These are phyloP conservation scores for Strobilomyces dryophilus DNA, from an alignment of 768 basidiomycete species.

Conservation along the genomic window DNA sequence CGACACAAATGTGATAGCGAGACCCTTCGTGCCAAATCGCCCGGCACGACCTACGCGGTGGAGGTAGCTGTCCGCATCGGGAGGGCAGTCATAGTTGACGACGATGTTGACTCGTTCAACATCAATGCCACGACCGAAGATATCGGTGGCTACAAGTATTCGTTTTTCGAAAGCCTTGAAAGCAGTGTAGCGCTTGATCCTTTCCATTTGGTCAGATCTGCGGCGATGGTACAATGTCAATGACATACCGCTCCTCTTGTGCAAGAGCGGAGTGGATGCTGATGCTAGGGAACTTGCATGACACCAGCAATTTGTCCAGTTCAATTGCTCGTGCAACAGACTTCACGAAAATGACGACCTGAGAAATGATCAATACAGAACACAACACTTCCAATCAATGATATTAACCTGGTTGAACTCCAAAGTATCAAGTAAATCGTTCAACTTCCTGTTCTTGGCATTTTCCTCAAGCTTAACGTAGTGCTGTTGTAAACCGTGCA, in stretches of 20 bases:
- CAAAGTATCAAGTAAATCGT: constrained; percentile 89
- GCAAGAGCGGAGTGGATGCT: constrained; percentile 92
- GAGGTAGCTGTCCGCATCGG: constrained; percentile 96
- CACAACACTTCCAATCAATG: background rate
- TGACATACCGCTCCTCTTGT: constrained; percentile 90
- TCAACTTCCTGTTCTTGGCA: constrained; percentile 95
- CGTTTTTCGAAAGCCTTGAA: constrained; percentile 99
- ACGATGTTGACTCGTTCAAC: constrained; percentile 99
- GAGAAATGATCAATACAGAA: constrained; percentile 1
- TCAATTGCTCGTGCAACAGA: constrained; percentile 96
- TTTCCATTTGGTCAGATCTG: constrained; percentile 30
- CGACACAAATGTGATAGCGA: constrained; percentile 95
- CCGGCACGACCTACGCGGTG: constrained; percentile 99
- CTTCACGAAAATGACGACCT: constrained; percentile 99
- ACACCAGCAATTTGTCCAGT: constrained; percentile 90
- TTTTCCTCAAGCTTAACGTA: constrained; percentile 96
- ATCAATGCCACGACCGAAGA: constrained; percentile 99
- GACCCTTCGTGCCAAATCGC: constrained; percentile 98
- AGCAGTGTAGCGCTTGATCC: constrained; percentile 92
- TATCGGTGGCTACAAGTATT: constrained; percentile 97
- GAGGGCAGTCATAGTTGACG: constrained; percentile 97
- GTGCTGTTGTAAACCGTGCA: constrained; percentile 98
- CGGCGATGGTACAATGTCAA: background rate
- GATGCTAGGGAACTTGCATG: constrained; percentile 98
- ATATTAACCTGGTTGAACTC: constrained; percentile 92